phyloP scores from a whole-genome alignment of 2,329 filamentous ascomycete genomes.

The Ophiostoma populinum region DNA sequence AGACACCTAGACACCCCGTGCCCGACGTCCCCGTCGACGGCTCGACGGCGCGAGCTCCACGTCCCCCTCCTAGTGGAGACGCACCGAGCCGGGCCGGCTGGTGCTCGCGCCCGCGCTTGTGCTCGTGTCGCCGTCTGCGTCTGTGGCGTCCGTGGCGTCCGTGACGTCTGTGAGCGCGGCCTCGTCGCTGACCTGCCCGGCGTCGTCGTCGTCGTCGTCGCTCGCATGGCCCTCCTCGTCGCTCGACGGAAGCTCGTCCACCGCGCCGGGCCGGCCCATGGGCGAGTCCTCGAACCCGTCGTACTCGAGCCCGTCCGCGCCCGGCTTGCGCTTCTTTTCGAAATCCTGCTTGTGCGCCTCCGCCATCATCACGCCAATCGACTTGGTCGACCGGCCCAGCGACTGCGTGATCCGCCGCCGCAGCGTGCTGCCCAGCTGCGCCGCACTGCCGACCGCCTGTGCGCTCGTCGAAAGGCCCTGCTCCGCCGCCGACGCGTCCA shows the following conservation, averaged over 20 bases:
- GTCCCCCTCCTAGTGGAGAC: no score
- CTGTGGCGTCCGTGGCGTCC: no score
- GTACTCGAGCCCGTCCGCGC: background rate
- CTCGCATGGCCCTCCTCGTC: slow-evolving; percentile 7
- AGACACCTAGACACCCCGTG: no score
- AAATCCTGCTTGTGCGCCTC: slow-evolving; percentile 84
- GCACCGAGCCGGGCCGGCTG: no score
- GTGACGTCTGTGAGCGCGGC: no score
- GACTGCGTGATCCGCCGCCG: slow-evolving; percentile 18
- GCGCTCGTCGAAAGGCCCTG: slow-evolving; percentile 2
- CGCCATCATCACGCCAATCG: slow-evolving; percentile 47
- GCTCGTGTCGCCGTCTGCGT: no score
- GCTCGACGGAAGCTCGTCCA: slow-evolving; percentile 8
- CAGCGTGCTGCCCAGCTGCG: slow-evolving; percentile 9
- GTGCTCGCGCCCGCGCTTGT: no score
- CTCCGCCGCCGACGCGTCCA: slow-evolving; percentile 1
- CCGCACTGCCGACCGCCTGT: background rate
- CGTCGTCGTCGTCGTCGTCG: slow-evolving; percentile 3
- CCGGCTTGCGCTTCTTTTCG: slow-evolving; percentile 50
- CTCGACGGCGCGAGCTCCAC: no score
- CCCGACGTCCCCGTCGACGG: no score
- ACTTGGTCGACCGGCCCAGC: slow-evolving; percentile 16
- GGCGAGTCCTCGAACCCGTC: no score
- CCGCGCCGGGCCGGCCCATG: slow-evolving; percentile 1
- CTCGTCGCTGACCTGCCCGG: no score